Conservation (phyloP, 1,284 basidiomycete genomes). For the Coniferiporia sulphurascens region DNA sequence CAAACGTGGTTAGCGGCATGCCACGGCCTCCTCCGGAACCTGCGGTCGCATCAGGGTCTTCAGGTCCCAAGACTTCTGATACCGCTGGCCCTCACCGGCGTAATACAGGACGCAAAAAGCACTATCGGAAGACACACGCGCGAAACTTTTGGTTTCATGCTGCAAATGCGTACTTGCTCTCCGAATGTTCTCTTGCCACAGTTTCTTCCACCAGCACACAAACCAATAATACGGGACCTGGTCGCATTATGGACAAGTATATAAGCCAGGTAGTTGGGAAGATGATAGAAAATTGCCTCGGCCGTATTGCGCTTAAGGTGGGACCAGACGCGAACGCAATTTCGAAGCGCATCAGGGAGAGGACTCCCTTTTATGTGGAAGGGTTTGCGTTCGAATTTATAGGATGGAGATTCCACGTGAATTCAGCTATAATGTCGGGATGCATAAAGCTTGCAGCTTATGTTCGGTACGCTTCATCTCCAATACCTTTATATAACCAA, state of each 20-base stretch:
- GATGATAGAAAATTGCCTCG: neutral
- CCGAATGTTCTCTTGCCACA: neutral
- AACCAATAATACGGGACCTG: neutral
- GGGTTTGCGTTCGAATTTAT: neutral
- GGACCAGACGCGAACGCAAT: neutral
- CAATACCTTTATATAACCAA: neutral
- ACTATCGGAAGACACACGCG: neutral
- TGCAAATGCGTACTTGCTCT: neutral
- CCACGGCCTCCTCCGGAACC: neutral
- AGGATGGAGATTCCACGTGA: neutral
- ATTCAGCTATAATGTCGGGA: neutral
- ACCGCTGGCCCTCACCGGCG: neutral
- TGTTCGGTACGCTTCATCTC: neutral
- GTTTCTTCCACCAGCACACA: neutral
- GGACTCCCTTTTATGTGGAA: neutral
- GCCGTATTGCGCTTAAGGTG: neutral
- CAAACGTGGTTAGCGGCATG: neutral
- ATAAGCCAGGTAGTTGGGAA: neutral
- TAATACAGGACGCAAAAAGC: neutral
- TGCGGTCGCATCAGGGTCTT: neutral
- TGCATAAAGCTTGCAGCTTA: neutral
- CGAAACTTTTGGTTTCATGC: neutral
- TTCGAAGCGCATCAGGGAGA: neutral
- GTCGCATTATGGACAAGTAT: neutral
- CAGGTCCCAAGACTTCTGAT: neutral